Evolutionary conservation across 352 stramenopile species (phyloP), one percentile per base, ranked within the genome.

Genomic region (Pythium dissimile): DNA sequence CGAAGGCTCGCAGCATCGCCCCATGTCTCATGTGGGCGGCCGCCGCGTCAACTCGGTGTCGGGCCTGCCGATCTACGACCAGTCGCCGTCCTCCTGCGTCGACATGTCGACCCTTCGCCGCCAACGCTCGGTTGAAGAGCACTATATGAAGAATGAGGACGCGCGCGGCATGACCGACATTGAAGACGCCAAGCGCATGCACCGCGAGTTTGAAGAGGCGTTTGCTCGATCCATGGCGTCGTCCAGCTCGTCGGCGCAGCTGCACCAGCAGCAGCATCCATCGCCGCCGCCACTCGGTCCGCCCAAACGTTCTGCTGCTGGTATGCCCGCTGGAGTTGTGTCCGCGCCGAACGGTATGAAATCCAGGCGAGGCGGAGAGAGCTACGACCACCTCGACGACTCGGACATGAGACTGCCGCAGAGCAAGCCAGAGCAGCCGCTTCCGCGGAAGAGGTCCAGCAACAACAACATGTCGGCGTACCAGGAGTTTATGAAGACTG

Each of bases 121-220:
- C 10, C 65, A 77, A 11, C 63, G 69, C 24, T 85, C 73, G 21
- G 53, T 75, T 1, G 72, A 88, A 32, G 80, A 90, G 54, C 68
- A 73, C 47, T 88, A 79, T 46, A 32, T 73, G 26, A 47, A 70
- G 15, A 79, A 84, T 23, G 76, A 88, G 31, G 78, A 87, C 32
- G 65, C 47, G 0, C 55, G 61, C 15, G 77, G 63, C 9, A 55
- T 86, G 3, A 70, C 74, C 4, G 78, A 82, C 51, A 88, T 88
- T 56, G 45, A 84, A 35, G 81, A 84, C 21, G 78, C 78, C 15
- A 84, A 87, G 49, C 75, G 73, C 12, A 86, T 89, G 77, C 62
- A 88, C 35, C 62, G 64, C 6, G 76, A 86, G 60, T 88, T 88
- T 59, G 70, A 90, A 37, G 68, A 80, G 3, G 51, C 81, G 15